Conservation (phyloP, 2,329 filamentous ascomycete genomes). For the Hysterium pulicare region DNA sequence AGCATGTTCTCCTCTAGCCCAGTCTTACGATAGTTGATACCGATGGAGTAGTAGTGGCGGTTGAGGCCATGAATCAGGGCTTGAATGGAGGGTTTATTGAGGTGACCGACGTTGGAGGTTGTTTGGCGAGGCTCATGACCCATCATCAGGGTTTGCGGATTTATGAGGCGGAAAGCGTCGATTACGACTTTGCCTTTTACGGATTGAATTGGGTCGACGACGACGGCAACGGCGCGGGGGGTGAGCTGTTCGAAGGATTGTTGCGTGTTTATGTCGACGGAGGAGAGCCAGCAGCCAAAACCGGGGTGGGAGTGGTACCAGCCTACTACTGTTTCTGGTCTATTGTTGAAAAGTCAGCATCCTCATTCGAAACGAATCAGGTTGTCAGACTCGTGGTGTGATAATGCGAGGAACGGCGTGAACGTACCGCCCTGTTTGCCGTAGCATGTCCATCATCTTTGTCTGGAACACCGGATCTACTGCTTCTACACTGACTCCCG, state of each 20-base stretch:
- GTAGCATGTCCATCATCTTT: constrained; percentile 99
- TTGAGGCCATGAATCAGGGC: constrained; percentile 97
- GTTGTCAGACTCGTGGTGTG: not conserved
- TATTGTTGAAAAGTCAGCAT: constrained; percentile 38
- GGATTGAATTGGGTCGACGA: constrained; percentile 97
- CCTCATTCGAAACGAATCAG: not conserved
- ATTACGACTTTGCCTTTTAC: constrained; percentile 99
- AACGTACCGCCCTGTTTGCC: constrained; percentile 87
- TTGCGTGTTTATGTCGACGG: constrained; percentile 98
- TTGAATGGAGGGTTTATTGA: constrained; percentile 99
- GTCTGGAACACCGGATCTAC: constrained; percentile 98
- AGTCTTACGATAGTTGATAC: constrained; percentile 96
- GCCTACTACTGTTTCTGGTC: constrained; percentile 93
- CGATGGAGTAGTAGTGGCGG: constrained; percentile 98
- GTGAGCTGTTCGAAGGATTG: constrained; percentile 99
- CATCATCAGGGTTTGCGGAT: constrained; percentile 95
- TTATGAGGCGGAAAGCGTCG: constrained; percentile 97
- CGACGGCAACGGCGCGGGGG: constrained; percentile 91
- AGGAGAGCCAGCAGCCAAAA: constrained; percentile 98
- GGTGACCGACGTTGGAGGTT: constrained; percentile 93
- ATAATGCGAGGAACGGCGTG: not conserved
- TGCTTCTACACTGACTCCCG: constrained; percentile 95
- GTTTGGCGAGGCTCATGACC: constrained; percentile 97
- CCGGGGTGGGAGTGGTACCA: constrained; percentile 99
- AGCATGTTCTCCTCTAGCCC: constrained; percentile 98